phyloP scores from a whole-genome alignment of 106 monocot species.

The Ottelia alismoides region DNA sequence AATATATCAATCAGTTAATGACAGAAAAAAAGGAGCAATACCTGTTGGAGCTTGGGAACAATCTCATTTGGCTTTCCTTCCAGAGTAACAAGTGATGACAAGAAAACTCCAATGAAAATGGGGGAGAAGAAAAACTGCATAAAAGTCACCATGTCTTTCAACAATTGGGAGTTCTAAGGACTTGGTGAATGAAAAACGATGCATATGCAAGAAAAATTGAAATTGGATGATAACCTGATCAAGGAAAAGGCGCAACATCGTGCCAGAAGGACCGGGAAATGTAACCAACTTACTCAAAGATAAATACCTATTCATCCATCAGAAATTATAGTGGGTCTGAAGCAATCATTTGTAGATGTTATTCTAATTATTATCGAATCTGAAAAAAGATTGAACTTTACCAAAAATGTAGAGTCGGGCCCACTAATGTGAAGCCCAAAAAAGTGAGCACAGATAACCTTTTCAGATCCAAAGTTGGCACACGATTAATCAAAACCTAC shows the following conservation, averaged over 20 bases:
- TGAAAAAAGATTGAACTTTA: conserved; percentile 13
- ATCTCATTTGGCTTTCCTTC: conserved; percentile 33
- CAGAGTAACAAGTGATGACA: conserved; percentile 20
- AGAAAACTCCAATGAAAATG: conserved; percentile 27
- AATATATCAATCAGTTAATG: neutral
- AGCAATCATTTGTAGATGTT: too few species aligned
- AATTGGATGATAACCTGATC: conserved; percentile 56
- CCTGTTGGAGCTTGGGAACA: conserved; percentile 37
- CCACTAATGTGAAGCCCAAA: conserved; percentile 71
- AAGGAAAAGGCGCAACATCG: conserved; percentile 59
- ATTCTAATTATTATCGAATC: neutral
- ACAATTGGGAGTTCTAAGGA: too few species aligned
- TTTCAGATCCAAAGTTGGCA: conserved; percentile 39
- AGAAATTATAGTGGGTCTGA: too few species aligned
- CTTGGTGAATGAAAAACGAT: too few species aligned
- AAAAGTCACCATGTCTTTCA: too few species aligned
- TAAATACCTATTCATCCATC: conserved; percentile 42
- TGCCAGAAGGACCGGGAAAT: conserved; percentile 43
- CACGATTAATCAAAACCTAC: conserved; percentile 51
- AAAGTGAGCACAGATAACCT: conserved; percentile 71
- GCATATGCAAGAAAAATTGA: too few species aligned
- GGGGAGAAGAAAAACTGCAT: conserved; percentile 36
- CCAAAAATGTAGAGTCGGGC: conserved; percentile 77
- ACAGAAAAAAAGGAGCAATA: neutral
- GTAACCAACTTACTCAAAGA: conserved; percentile 62